Base-by-base conservation (phyloP, 2,329 filamentous ascomycete species). In the Cytospora paraplurivora region DNA sequence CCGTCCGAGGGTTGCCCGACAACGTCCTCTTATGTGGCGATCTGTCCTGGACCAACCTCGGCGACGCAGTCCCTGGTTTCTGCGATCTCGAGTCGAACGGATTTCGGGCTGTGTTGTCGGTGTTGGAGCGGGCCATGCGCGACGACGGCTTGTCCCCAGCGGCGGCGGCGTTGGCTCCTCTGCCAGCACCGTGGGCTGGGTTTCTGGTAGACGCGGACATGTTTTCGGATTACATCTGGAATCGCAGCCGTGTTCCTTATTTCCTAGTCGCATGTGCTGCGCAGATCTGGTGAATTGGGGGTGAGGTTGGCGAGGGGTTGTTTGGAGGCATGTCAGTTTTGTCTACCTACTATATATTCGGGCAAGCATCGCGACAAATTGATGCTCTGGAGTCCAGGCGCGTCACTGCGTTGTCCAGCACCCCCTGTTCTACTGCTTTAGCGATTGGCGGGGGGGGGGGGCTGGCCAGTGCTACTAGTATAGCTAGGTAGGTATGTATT, bases 1-100 rank as follows among this genome's bases (percentile, higher is more conserved):
- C 73, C 4, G 81, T 76, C 57, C 86, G 79, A 1, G 83, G 81
- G 64, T 85, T 84, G 12, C 82, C 82, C 15, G 86, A 88, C 1
- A 83, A 78, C 19, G 80, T 79, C 61, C 85, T 80, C 75, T 86
- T 87, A 71, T 88, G 85, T 3, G 81, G 73, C 27, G 58, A 57
- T 4, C 62, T 50, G 4, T 66, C 64, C 44, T 58, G 62, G 12
- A 52, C 64, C 32, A 57, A 56, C 7, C 62, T 62, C 32, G 64
- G 64, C 8, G 64, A 64, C 8, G 61, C 56, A 13, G 19, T 32
- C 6, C 62, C 58, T 59, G 76, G 68, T 62, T 76, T 75, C 50
- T 75, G 74, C 53, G 74, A 68, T 77, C 79, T 64, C 67, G 70
- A 64, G 68, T 74, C 65, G 10, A 62, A 56, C 27, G 66, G 58